These are phyloP conservation scores for Pseudogymnoascus sp. DNA, from an alignment of 2,329 filamentous ascomycete species.

Conservation along the genomic window DNA sequence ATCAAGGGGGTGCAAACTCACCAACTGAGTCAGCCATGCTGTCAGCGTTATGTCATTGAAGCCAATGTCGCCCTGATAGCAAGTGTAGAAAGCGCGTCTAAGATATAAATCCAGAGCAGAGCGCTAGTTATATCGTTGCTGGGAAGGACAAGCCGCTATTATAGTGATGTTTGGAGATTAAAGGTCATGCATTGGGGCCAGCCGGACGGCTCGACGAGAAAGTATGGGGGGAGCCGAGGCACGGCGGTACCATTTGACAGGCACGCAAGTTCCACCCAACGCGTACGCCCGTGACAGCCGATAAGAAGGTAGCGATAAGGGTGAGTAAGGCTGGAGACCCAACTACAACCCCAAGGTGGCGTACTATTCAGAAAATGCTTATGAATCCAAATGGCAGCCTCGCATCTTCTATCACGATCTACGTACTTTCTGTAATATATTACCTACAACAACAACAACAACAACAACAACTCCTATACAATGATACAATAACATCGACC, in stretches of 20 bases:
- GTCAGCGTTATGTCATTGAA: conserved; percentile 12
- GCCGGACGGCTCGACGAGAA: conserved; percentile 3
- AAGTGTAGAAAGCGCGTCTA: neutral
- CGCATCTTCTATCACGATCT: neutral
- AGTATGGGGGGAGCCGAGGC: conserved; percentile 8
- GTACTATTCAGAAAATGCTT: conserved; percentile 1
- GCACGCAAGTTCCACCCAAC: neutral
- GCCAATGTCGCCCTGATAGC: neutral
- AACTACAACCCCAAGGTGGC: neutral
- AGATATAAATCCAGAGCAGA: neutral
- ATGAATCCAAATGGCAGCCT: conserved; percentile 1
- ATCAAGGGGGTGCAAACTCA: conserved; percentile 23
- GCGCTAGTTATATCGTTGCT: conserved; percentile 1
- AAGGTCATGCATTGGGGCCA: neutral
- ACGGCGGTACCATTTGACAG: neutral
- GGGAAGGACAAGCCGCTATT: neutral
- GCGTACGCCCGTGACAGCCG: neutral
- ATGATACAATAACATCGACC: conserved; percentile 2
- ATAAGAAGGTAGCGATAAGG: neutral
- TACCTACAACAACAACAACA: neutral
- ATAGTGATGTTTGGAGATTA: conserved; percentile 5
- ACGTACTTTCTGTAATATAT: neutral
- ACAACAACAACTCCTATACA: neutral
- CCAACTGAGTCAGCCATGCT: conserved; percentile 48
- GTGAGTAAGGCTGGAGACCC: neutral